Percentiles rank a stretch among this genome's conserved stretches.
phyloP scores from a whole-genome alignment of 495 filamentous ascomycete species.

The Neurospora sp. region DNA sequence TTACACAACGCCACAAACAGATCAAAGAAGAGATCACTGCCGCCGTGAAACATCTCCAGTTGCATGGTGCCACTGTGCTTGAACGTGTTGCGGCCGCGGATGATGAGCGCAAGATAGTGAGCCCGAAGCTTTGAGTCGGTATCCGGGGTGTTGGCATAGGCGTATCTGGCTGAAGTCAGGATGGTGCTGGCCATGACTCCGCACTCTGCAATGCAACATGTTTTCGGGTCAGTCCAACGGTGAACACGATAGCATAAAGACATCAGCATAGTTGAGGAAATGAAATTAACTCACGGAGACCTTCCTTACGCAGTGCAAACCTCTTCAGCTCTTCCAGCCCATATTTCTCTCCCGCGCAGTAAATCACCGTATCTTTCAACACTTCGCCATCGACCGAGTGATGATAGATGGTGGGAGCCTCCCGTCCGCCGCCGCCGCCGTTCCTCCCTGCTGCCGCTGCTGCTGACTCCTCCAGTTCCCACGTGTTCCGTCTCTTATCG shows the following conservation, averaged over 20 bases:
- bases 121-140: constrained; percentile 79
- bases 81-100: constrained; percentile 73
- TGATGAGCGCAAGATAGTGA: constrained; percentile 88
- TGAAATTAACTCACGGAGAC: constrained; percentile 41
- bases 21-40: constrained; percentile 77
- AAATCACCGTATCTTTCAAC: constrained; percentile 82
- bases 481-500: constrained; percentile 55
- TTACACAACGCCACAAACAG: constrained; percentile 89
- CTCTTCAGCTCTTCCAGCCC: constrained; percentile 72
- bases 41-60: constrained; percentile 81
- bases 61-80: constrained; percentile 96
- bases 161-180: constrained; percentile 70
- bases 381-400: constrained; percentile 54
- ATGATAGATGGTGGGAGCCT: constrained; percentile 62
- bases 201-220: constrained; percentile 38
- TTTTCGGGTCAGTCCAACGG: not conserved
- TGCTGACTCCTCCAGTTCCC: constrained; percentile 52
- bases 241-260: not conserved
- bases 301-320: constrained; percentile 76
- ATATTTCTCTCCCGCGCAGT: constrained; percentile 79
- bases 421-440: constrained; percentile 19
- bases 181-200: constrained; percentile 81
- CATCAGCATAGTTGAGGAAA: too few species aligned
- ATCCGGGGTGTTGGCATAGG: constrained; percentile 82
- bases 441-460: not conserved